Evolutionary conservation across 257 asterid genomes (phyloP).

Genomic region (Agastache rugosa): DNA sequence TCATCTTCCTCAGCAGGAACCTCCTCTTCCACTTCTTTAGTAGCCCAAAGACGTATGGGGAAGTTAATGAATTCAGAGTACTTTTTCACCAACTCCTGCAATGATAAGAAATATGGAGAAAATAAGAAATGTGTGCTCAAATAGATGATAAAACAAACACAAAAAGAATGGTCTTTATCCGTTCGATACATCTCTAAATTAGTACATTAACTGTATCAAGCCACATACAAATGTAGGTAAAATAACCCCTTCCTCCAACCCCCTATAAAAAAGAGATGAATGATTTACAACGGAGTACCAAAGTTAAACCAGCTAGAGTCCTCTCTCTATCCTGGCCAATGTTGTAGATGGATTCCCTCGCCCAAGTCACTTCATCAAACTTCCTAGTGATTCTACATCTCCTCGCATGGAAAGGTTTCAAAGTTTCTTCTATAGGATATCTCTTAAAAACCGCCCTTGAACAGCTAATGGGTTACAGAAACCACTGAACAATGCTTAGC

Average conservation of each 20-base stretch:
- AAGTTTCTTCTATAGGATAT: background rate
- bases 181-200: background rate
- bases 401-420: background rate
- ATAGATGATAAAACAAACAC: background rate
- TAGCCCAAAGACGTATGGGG: conserved; percentile 82
- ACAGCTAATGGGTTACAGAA: background rate
- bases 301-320: background rate
- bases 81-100: conserved; percentile 74
- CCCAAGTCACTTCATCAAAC: background rate
- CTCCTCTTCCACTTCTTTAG: conserved; percentile 80
- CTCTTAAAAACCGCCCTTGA: background rate
- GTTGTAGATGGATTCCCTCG: background rate
- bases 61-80: conserved; percentile 84
- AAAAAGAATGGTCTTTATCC: too few relatives aligned
- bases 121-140: conserved; percentile 22
- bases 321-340: background rate
- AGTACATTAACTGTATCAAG: background rate
- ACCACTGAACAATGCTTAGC: background rate
- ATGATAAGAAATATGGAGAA: background rate
- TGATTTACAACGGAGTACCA: background rate
- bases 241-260: background rate
- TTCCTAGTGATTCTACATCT: background rate
- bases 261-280: background rate
- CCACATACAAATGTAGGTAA: background rate
- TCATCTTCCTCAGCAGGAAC: conserved; percentile 93